Evolutionary conservation across 176 grass and related monocot genomes (phyloP).

Genomic region (Eleusine indica): DNA sequence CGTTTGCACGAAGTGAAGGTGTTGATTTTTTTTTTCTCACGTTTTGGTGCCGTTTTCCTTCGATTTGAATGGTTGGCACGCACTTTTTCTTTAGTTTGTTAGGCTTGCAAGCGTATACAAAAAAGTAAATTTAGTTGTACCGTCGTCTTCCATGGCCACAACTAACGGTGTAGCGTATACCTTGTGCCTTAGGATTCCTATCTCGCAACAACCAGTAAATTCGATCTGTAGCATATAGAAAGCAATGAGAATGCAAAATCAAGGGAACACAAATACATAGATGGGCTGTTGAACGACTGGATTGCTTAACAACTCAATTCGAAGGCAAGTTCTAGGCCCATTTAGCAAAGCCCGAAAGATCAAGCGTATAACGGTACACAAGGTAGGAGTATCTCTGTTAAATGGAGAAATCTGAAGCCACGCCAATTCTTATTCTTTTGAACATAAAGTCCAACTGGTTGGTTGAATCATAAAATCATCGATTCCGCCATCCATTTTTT

Average conservation of each 20-base stretch:
- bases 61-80: slow-evolving; percentile 27
- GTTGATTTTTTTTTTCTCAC: background rate
- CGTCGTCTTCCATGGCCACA: slow-evolving; percentile 30
- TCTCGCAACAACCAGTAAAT: background rate
- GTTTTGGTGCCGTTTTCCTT: slow-evolving; percentile 31
- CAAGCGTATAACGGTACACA: background rate
- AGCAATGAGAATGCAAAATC: background rate
- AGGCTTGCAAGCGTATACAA: background rate
- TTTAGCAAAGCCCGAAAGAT: background rate
- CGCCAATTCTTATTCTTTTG: background rate
- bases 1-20: background rate
- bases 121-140: slow-evolving; percentile 30
- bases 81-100: slow-evolving; percentile 11
- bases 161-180: background rate
- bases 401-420: background rate
- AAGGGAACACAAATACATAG: background rate
- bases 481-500: background rate
- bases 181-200: slow-evolving; percentile 28
- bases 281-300: background rate
- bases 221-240: background rate
- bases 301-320: background rate
- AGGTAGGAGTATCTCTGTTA: background rate
- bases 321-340: background rate
- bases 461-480: background rate
- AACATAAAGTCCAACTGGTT: slow-evolving; percentile 1